Percentiles rank a stretch among this genome's conserved stretches.
phyloP scores from a whole-genome alignment of 208 protist genomes.

The Acanthamoeba healyi region DNA sequence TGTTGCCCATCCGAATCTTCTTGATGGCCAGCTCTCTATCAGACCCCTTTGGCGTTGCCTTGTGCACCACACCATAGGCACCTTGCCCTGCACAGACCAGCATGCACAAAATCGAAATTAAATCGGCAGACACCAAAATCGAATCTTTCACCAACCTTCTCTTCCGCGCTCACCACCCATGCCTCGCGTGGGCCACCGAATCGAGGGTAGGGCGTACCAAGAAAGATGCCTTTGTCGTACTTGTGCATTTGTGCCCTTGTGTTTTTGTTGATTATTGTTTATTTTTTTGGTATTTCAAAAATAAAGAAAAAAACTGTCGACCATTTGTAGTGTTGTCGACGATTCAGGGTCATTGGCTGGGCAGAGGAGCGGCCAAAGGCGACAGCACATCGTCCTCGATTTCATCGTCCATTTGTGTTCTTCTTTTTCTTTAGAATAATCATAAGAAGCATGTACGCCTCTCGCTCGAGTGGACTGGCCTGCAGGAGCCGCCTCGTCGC shows the following conservation, averaged over 20 bases:
- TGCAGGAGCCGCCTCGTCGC: conserved; percentile 25
- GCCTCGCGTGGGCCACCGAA: background rate
- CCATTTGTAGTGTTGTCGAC: background rate
- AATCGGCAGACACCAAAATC: too few species aligned
- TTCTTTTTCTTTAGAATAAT: background rate
- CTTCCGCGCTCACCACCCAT: too few species aligned
- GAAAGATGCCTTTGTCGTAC: background rate
- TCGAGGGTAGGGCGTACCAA: background rate
- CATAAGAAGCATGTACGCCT: conserved; percentile 23
- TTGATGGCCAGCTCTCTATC: conserved; percentile 65
- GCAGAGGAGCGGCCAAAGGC: too few species aligned
- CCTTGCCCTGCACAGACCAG: conserved; percentile 44
- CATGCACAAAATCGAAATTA: background rate
- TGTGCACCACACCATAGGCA: conserved; percentile 67
- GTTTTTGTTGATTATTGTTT: too few species aligned
- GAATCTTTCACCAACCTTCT: too few species aligned
- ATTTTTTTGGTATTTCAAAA: too few species aligned
- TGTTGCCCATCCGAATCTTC: conserved; percentile 68
- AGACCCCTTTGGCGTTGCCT: conserved; percentile 1
- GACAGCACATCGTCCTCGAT: background rate
- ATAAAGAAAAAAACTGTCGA: too few species aligned
- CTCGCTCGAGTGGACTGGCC: conserved; percentile 27
- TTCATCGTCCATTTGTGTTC: background rate
- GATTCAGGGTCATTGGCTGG: background rate
- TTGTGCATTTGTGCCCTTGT: background rate